Evolutionary conservation across 306 rosid species (phyloP), one percentile per base, ranked within the genome.

Genomic region (Trifolium dubium): DNA sequence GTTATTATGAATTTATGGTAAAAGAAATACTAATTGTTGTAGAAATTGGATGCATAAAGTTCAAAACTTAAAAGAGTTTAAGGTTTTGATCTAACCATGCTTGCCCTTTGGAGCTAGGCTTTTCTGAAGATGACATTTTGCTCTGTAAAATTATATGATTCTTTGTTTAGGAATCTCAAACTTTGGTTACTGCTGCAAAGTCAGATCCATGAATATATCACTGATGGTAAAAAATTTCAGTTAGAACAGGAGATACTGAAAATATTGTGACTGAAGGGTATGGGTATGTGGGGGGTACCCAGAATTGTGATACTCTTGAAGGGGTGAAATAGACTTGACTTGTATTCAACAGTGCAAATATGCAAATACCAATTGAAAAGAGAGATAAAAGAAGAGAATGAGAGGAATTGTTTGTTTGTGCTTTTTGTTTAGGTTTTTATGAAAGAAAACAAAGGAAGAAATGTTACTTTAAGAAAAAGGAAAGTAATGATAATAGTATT

Each of bases 31-130:
- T 30, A 17, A 43, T 63, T 23, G 56, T 17, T 23, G 8, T 12
- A 43, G 23, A 11, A 34, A n/a, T n/a, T n/a, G n/a, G n/a, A n/a
- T n/a, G n/a, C 51, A 53, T 18, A 1, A 23, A 46, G 34, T 46
- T 71, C 17, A 29, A 23, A 23, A 23, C 23, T 23, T 23, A 1
- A 23, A 23, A 41, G n/a, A 14, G 44, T 3, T n/a, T 46, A 19
- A 53, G 55, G 0, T 68, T 67, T 11, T 76, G 2, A 8, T 77
- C 88, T 86, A 14, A 92, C 99, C 99, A 94, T 44, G 99, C 99
- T 85, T 94, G 99, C 32, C 96, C 96, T 76, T 88, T 94, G 76
- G 96, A 79, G 83, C 80, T 82, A 40, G 85, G 83, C 23, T 94
- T 89, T 81, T 86, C 87, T 13, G 84, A 47, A 5, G 84, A 78